phyloP scores from a whole-genome alignment of 108 stramenopile species.

The Bacterosira constricta region DNA sequence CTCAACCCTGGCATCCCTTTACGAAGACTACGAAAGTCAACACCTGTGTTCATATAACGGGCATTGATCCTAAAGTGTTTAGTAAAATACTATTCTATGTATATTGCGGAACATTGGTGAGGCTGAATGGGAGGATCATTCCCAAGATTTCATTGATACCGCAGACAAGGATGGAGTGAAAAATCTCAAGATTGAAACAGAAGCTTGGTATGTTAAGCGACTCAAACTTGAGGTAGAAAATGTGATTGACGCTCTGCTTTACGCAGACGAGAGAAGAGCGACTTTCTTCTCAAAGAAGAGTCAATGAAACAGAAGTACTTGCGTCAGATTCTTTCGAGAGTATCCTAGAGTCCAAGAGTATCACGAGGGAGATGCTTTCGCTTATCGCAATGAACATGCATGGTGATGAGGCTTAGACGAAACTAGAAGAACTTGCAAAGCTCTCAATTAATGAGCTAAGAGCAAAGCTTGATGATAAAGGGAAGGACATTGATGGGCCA shows the following conservation, averaged over 20 bases:
- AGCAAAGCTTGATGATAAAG: neutral
- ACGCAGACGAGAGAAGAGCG: slow-evolving; percentile 24
- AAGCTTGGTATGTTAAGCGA: slow-evolving; percentile 13
- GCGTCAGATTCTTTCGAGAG: neutral
- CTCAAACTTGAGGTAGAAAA: neutral
- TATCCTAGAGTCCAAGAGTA: neutral
- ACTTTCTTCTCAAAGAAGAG: slow-evolving; percentile 20
- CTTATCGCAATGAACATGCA: neutral
- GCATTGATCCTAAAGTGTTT: slow-evolving; percentile 27
- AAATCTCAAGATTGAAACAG: slow-evolving; percentile 26
- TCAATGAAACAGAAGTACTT: slow-evolving; percentile 6
- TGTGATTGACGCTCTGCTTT: slow-evolving; percentile 18
- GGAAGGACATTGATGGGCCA: neutral
- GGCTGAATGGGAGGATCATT: slow-evolving; percentile 6
- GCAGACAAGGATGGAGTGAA: slow-evolving; percentile 28
- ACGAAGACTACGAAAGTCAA: slow-evolving; percentile 3
- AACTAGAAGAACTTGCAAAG: neutral
- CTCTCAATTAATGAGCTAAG: neutral
- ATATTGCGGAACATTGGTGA: slow-evolving; percentile 16
- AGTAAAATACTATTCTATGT: slow-evolving; percentile 8
- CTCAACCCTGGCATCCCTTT: slow-evolving; percentile 20
- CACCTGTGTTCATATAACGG: slow-evolving; percentile 24
- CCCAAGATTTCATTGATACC: slow-evolving; percentile 26
- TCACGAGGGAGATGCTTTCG: neutral
- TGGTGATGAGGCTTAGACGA: neutral